Evolutionary conservation across 495 filamentous ascomycete species (phyloP).

Genomic region (Penicillium herquei): DNA sequence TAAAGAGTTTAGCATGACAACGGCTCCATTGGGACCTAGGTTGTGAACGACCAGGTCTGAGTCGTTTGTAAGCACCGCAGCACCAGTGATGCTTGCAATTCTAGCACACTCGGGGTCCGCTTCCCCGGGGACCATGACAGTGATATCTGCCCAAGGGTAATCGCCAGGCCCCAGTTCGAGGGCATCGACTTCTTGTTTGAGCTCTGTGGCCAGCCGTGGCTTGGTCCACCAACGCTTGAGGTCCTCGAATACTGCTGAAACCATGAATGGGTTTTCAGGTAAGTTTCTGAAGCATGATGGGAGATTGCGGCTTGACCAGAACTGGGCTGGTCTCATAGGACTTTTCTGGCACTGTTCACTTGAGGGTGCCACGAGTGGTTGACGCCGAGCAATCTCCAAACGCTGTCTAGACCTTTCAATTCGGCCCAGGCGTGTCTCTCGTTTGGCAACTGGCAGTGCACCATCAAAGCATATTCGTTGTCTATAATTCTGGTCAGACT

Average conservation of each 20-base stretch:
- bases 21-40: constrained; percentile 53
- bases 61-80: constrained; percentile 63
- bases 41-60: constrained; percentile 74
- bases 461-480: constrained; percentile 74
- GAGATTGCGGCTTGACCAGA: constrained; percentile 27
- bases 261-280: constrained; percentile 62
- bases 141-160: constrained; percentile 48
- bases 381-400: constrained; percentile 33
- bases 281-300: constrained; percentile 30
- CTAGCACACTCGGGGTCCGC: constrained; percentile 68
- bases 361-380: neutral
- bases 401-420: constrained; percentile 45
- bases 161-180: constrained; percentile 8
- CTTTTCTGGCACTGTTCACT: constrained; percentile 7
- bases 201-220: constrained; percentile 17
- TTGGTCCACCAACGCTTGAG: constrained; percentile 41
- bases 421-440: constrained; percentile 48
- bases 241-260: constrained; percentile 65
- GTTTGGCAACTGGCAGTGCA: constrained; percentile 61
- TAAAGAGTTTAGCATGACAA: constrained; percentile 58
- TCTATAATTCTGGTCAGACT: constrained; percentile 19
- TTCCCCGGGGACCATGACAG: constrained; percentile 63
- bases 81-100: constrained; percentile 48
- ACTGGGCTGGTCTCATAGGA: constrained; percentile 13
- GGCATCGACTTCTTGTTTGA: constrained; percentile 1